Conservation (phyloP, 202 grass and related monocot genomes). For the Sporobolus alterniflorus region DNA sequence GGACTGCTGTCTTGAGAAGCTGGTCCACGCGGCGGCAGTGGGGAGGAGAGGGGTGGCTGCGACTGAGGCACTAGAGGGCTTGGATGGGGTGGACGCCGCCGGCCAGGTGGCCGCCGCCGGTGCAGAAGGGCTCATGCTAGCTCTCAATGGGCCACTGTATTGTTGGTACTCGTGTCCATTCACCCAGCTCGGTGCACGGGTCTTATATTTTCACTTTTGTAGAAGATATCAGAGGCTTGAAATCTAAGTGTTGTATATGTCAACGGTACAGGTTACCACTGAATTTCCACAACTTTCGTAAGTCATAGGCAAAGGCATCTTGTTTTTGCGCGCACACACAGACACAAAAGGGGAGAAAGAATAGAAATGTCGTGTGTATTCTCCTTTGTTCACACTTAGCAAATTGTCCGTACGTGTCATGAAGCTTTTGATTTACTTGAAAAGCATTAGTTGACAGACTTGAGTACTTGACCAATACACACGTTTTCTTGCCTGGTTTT, state of each 20-base stretch:
- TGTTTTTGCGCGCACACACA: not conserved
- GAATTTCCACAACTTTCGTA: constrained; percentile 29
- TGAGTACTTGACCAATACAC: not conserved
- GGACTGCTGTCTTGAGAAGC: too few relatives aligned
- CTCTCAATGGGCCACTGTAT: too few relatives aligned
- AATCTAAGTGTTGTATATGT: not conserved
- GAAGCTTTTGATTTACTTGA: constrained; percentile 12
- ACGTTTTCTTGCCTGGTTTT: not conserved
- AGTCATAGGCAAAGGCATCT: constrained; percentile 11
- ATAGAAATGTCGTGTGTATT: not conserved
- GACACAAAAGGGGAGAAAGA: not conserved
- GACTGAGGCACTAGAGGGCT: too few relatives aligned
- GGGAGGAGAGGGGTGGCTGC: too few relatives aligned
- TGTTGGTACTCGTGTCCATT: too few relatives aligned
- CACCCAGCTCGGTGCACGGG: too few relatives aligned
- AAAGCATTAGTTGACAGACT: not conserved
- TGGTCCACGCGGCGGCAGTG: too few relatives aligned
- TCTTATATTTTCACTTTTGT: not conserved
- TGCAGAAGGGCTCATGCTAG: too few relatives aligned
- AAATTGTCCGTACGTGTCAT: not conserved
- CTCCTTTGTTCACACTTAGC: not conserved
- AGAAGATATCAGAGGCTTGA: not conserved
- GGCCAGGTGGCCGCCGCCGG: too few relatives aligned
- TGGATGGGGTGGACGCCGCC: too few relatives aligned
- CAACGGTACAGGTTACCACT: constrained; percentile 18